Conservation (phyloP, 2,329 filamentous ascomycete species). For the Epicoccum sorghinum region DNA sequence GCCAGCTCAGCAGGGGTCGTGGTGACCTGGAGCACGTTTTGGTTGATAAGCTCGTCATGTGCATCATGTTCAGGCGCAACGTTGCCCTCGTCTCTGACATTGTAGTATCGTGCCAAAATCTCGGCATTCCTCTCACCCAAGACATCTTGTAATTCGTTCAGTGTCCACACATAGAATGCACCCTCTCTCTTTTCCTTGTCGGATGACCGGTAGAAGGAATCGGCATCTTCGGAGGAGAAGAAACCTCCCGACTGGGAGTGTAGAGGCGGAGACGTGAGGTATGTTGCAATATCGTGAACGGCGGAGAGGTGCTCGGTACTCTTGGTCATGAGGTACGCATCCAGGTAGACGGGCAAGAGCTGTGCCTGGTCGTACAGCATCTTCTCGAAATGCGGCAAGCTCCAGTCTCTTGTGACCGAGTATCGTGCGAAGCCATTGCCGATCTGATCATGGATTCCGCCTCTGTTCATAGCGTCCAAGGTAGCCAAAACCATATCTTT, state of each 20-base stretch:
- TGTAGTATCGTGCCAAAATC: slow-evolving; percentile 83
- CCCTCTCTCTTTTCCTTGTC: slow-evolving; percentile 87
- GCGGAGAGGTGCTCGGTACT: slow-evolving; percentile 76
- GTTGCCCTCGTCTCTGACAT: slow-evolving; percentile 83
- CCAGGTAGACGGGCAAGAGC: slow-evolving; percentile 80
- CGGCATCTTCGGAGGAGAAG: slow-evolving; percentile 87
- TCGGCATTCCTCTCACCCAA: slow-evolving; percentile 72
- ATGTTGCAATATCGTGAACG: slow-evolving; percentile 83
- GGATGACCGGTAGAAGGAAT: slow-evolving; percentile 75
- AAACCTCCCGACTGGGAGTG: slow-evolving; percentile 74
- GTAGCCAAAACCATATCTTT: slow-evolving; percentile 82
- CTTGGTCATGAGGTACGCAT: slow-evolving; percentile 76
- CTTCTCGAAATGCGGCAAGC: slow-evolving; percentile 95
- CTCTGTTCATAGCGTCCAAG: slow-evolving; percentile 75
- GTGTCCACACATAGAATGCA: slow-evolving; percentile 93
- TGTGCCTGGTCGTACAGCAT: slow-evolving; percentile 94
- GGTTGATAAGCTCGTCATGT: slow-evolving; percentile 91
- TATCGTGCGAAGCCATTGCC: slow-evolving; percentile 83
- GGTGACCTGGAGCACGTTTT: slow-evolving; percentile 82
- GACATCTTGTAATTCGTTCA: slow-evolving; percentile 81
- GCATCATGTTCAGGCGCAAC: slow-evolving; percentile 81
- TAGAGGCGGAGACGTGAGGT: slow-evolving; percentile 76
- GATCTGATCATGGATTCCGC: slow-evolving; percentile 75
- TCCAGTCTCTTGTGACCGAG: slow-evolving; percentile 91
- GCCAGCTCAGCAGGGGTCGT: slow-evolving; percentile 72